Evolutionary conservation across 495 filamentous ascomycete species (phyloP).

Genomic region (Aspergillus hancockii): DNA sequence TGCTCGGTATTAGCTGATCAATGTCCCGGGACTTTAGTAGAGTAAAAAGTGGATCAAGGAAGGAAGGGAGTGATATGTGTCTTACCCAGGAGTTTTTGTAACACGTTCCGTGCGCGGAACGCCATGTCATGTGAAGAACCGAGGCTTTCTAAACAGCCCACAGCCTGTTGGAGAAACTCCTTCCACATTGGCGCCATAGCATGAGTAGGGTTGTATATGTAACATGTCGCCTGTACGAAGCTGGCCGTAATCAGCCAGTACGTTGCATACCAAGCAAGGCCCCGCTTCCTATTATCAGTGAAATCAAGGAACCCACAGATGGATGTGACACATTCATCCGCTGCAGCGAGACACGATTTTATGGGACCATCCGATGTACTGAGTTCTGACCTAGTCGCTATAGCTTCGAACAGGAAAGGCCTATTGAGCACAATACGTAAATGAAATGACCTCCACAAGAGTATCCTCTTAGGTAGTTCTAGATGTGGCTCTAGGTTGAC

Average conservation of each 20-base stretch:
- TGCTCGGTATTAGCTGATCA: not conserved
- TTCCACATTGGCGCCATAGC: constrained; percentile 17
- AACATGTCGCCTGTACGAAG: constrained; percentile 27
- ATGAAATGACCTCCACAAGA: constrained; percentile 23
- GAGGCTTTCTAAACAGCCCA: constrained; percentile 21
- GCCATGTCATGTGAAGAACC: constrained; percentile 27
- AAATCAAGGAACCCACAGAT: constrained; percentile 22
- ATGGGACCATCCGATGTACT: constrained; percentile 16
- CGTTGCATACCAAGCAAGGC: constrained; percentile 25
- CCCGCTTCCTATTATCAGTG: constrained; percentile 18
- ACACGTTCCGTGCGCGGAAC: constrained; percentile 18
- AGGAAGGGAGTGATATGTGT: not conserved
- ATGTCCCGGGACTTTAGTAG: not conserved
- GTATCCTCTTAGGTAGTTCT: constrained; percentile 18
- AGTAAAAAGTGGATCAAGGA: not conserved
- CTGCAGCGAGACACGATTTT: constrained; percentile 20
- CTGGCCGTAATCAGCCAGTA: constrained; percentile 27
- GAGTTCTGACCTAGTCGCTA: constrained; percentile 19
- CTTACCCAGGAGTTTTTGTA: constrained; percentile 23
- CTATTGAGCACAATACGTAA: constrained; percentile 27
- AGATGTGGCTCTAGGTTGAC: constrained; percentile 16
- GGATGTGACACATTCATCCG: constrained; percentile 21
- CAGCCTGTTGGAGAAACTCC: constrained; percentile 18
- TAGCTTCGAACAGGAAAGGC: constrained; percentile 23
- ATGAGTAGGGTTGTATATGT: constrained; percentile 21